phyloP scores from a whole-genome alignment of 2,329 filamentous ascomycete species.

The Aureobasidium pullulans region DNA sequence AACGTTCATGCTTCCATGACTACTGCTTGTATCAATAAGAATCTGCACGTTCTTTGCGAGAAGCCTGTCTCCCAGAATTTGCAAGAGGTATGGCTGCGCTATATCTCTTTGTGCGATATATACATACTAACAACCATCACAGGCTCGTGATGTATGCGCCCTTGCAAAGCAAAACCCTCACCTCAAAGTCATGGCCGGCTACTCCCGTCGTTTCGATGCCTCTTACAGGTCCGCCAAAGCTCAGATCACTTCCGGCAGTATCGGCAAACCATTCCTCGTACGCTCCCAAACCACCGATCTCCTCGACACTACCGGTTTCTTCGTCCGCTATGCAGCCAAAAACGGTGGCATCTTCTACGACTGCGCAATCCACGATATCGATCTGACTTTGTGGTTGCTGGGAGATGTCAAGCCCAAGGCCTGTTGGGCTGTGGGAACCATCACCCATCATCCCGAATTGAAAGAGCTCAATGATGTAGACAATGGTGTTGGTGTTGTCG shows the following conservation, averaged over 20 bases:
- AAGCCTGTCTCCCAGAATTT: slow-evolving; percentile 32
- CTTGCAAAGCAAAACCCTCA: slow-evolving; percentile 26
- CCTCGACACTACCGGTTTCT: slow-evolving; percentile 24
- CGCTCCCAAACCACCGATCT: slow-evolving; percentile 37
- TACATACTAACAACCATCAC: neutral
- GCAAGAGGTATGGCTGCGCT: slow-evolving; percentile 23
- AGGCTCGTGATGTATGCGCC: neutral
- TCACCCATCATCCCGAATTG: slow-evolving; percentile 51
- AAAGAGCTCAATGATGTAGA: slow-evolving; percentile 52
- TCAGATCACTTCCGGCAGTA: slow-evolving; percentile 26
- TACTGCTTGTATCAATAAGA: slow-evolving; percentile 27
- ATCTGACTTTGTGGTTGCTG: slow-evolving; percentile 31
- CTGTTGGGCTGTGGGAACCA: slow-evolving; percentile 50
- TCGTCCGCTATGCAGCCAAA: slow-evolving; percentile 9
- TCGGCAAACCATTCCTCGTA: slow-evolving; percentile 33
- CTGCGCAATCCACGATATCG: slow-evolving; percentile 33
- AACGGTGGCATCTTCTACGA: slow-evolving; percentile 34
- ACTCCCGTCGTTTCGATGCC: slow-evolving; percentile 34
- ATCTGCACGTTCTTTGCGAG: slow-evolving; percentile 32
- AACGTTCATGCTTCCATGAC: slow-evolving; percentile 30
- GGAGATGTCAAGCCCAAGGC: slow-evolving; percentile 44
- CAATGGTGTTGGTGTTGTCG: slow-evolving; percentile 57
- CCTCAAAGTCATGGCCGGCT: slow-evolving; percentile 36
- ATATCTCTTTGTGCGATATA: no score
- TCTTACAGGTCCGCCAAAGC: slow-evolving; percentile 29